Evolutionary conservation across 1,284 basidiomycete genomes (phyloP).

Genomic region (Singerocomus inundabilis): DNA sequence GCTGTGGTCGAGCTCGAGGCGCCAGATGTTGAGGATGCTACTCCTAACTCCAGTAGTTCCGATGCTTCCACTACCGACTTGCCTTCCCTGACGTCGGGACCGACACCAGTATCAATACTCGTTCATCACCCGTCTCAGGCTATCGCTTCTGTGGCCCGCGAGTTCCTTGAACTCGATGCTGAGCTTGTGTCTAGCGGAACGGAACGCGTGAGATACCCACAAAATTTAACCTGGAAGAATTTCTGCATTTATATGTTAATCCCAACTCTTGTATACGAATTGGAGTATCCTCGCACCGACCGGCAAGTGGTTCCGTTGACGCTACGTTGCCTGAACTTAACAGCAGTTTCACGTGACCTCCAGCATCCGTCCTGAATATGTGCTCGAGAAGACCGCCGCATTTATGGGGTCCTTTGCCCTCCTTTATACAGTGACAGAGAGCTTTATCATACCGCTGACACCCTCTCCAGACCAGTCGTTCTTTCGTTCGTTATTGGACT

Average conservation of each 20-base stretch:
- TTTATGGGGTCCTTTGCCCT: constrained; percentile 96
- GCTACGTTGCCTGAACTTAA: not conserved
- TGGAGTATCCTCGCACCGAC: constrained; percentile 92
- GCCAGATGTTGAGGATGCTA: not conserved
- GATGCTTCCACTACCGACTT: not conserved
- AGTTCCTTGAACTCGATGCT: constrained; percentile 74
- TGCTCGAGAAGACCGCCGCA: constrained; percentile 93
- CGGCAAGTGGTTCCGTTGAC: constrained; percentile 43
- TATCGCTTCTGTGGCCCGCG: constrained; percentile 71
- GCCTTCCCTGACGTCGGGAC: constrained; percentile 6
- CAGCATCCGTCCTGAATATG: constrained; percentile 86
- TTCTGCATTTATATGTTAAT: constrained; percentile 89
- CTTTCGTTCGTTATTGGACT: constrained; percentile 75
- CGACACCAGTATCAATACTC: constrained; percentile 54
- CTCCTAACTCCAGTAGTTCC: constrained; percentile 4
- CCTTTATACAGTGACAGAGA: constrained; percentile 89
- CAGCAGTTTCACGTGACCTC: not conserved
- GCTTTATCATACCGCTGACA: constrained; percentile 85
- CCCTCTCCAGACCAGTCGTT: constrained; percentile 75
- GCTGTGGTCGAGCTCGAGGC: constrained; percentile 7
- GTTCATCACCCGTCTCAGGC: constrained; percentile 69
- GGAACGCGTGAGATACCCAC: constrained; percentile 73
- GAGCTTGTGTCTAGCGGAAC: constrained; percentile 77
- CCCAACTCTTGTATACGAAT: constrained; percentile 93
- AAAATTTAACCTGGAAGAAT: constrained; percentile 82